A percentile compares a stretch with the other conserved stretches of the same genome.
Evolutionary conservation across 768 basidiomycete genomes (phyloP).

Genomic region (Rossbeevera mucosa): DNA sequence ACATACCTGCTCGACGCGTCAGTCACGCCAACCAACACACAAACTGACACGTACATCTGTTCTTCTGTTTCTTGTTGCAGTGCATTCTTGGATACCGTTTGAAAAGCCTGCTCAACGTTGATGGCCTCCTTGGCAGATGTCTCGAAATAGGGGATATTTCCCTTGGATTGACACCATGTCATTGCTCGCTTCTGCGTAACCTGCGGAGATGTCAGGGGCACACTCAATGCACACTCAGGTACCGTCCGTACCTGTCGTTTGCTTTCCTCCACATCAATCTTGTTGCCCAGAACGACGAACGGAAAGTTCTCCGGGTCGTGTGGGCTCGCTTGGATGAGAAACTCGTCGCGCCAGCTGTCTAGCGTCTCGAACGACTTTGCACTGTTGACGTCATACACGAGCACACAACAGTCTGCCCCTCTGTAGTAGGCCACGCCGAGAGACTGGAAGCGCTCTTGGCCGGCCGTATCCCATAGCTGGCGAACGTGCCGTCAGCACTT

Average conservation of each 20-base stretch:
- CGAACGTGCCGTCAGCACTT: constrained; percentile 1
- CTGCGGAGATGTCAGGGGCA: constrained; percentile 35
- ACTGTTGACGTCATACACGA: constrained; percentile 99
- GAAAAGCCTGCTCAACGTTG: constrained; percentile 99
- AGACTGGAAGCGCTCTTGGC: constrained; percentile 99
- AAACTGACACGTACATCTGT: constrained; percentile 63
- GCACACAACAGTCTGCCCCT: constrained; percentile 97
- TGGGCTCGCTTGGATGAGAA: constrained; percentile 96
- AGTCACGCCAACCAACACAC: constrained; percentile 9
- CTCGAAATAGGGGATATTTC: constrained; percentile 99
- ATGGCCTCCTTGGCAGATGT: constrained; percentile 99
- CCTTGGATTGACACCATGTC: constrained; percentile 99
- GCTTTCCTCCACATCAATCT: constrained; percentile 99
- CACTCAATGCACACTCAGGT: not conserved
- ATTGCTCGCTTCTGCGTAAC: constrained; percentile 99
- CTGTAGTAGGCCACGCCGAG: constrained; percentile 99
- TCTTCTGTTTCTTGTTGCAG: constrained; percentile 96
- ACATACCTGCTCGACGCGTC: constrained; percentile 64
- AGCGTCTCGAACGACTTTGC: constrained; percentile 97
- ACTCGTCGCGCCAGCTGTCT: constrained; percentile 99
- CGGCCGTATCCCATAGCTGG: constrained; percentile 99
- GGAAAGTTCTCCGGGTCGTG: constrained; percentile 99
- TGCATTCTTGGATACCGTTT: constrained; percentile 99
- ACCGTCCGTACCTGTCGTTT: constrained; percentile 79
- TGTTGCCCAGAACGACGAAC: constrained; percentile 99